These are phyloP conservation scores for Lentinula guzmanii DNA, from an alignment of 768 basidiomycete genomes.

Conservation along the genomic window DNA sequence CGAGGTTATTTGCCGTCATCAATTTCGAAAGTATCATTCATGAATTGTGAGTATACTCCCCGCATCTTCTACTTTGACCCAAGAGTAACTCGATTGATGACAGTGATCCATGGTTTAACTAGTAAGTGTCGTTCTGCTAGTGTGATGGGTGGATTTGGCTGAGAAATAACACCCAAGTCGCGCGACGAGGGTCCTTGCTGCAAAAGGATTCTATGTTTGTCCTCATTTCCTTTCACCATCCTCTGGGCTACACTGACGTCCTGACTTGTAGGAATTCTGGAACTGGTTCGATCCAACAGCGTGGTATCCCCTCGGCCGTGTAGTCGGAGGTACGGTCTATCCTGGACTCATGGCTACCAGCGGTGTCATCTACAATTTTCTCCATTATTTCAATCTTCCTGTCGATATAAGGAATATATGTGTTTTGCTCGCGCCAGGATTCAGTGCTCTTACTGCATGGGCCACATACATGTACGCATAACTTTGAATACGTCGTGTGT, in stretches of 20 bases:
- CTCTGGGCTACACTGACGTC: background rate
- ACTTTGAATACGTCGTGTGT: background rate
- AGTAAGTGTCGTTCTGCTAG: slow-evolving; percentile 49
- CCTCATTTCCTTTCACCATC: background rate
- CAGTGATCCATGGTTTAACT: slow-evolving; percentile 99
- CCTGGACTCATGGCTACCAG: slow-evolving; percentile 98
- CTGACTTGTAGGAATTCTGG: slow-evolving; percentile 83
- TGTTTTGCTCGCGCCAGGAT: slow-evolving; percentile 94
- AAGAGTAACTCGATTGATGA: slow-evolving; percentile 9
- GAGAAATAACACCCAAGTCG: slow-evolving; percentile 48
- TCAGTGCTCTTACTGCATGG: slow-evolving; percentile 95
- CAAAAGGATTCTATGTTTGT: slow-evolving; percentile 92
- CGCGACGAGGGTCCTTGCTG: slow-evolving; percentile 85
- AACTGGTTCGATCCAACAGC: slow-evolving; percentile 99
- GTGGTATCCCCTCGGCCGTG: slow-evolving; percentile 98
- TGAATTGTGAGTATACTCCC: slow-evolving; percentile 73
- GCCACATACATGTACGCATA: slow-evolving; percentile 83
- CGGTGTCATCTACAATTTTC: slow-evolving; percentile 91
- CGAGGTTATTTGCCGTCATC: slow-evolving; percentile 93
- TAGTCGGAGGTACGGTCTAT: slow-evolving; percentile 97
- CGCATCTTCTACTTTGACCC: background rate
- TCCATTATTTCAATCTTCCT: slow-evolving; percentile 85
- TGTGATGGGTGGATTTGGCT: background rate
- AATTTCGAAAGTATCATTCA: slow-evolving; percentile 99
- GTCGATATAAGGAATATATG: slow-evolving; percentile 98